Evolutionary conservation across 495 filamentous ascomycete genomes (phyloP), one percentile per base, ranked within the genome.

Genomic region (Talaromyces adpressus): DNA sequence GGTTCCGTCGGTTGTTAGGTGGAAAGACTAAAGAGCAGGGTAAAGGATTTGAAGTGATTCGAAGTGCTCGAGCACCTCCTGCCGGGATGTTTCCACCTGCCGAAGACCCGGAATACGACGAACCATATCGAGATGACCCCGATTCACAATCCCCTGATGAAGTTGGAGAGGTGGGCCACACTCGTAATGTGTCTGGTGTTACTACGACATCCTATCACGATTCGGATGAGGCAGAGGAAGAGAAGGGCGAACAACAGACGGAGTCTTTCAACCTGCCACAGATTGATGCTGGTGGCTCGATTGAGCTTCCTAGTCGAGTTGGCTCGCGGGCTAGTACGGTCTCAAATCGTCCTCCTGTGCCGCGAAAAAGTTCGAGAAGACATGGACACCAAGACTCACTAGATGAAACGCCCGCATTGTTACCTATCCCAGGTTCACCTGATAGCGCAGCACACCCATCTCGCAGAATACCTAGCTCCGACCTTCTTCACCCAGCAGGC

Each of bases 1-100:
- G 93, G 89, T 83, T 98, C 73, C 87, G 89, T 66, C 82, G 81
- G 39, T 75, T 96, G 34, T 84, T 97, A 63, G 86, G 86, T 30
- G 90, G 88, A 7, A 92, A 94, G 72, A 89, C 84, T 3, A 96
- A 94, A 67, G 91, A 94, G 51, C 94, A 84, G 59, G 89, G 88
- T 30, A 97, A 97, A 73, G 94, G 94, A 0, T 98, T 98, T 63
- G 94, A 96, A 71, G 94, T 98, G 16, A 94, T 98, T 12, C 81
- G 94, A 69, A 96, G 92, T 69, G 82, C 90, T 47, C 83, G 92
- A 66, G 81, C 83, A 20, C 85, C 85, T 34, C 81, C 80, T 4
- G 73, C 74, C 20, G 73, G 73, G 20, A 69, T 78, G n/a, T 69
- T 78, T 56, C 68, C 71, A 7, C 67, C 72, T 6, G 73, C 62